Evolutionary conservation across 2,329 filamentous ascomycete genomes (phyloP), one percentile per base, ranked within the genome.

Genomic region (Talaromyces verruculosus): DNA sequence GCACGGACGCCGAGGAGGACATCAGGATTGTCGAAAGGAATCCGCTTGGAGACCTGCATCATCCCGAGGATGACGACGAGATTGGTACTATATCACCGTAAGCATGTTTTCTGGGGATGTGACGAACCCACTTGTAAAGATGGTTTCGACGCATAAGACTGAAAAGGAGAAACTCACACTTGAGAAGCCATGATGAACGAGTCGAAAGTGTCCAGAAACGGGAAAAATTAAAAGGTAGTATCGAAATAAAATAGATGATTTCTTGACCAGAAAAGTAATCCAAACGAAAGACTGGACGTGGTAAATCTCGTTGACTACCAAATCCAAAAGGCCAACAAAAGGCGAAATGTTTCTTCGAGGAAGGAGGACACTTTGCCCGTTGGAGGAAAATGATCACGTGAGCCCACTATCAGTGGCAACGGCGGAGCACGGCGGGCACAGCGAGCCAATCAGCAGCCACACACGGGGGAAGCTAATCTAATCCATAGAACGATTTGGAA

Each of bases 21-120:
- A 68, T 85, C 84, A n/a, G 88, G 92, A 76, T 98, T 90, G 35
- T 98, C 94, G 75, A 98, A 97, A 59, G 93, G 92, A 68, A 99
- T 89, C 81, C 90, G 92, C 87, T 98, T 98, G 73, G 93, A 91
- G 68, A 96, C 91, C 86, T 97, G 94, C 92, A 98, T 97, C 90
- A 97, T 96, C 78, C 91, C 91, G 73, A 97, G 88, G 83, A 96
- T 93, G 89, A 97, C 93, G 84, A 92, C 85, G 79, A 97, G 86
- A 86, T 97, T 97, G 80, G 91, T 92, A 75, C 93, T 96, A 80
- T 72, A 69, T 64, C 68, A 3, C 17, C 3, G n/a, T 64, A 13
- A 65, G 43, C 43, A 53, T 33, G 33, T 6, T 35, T 10, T 19
- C 8, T 35, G 2, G 17, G 17, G 11, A 5, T 43, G 47, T 30